Base-by-base conservation (phyloP, 305 asterid genomes). In the Nicotiana rustica region DNA sequence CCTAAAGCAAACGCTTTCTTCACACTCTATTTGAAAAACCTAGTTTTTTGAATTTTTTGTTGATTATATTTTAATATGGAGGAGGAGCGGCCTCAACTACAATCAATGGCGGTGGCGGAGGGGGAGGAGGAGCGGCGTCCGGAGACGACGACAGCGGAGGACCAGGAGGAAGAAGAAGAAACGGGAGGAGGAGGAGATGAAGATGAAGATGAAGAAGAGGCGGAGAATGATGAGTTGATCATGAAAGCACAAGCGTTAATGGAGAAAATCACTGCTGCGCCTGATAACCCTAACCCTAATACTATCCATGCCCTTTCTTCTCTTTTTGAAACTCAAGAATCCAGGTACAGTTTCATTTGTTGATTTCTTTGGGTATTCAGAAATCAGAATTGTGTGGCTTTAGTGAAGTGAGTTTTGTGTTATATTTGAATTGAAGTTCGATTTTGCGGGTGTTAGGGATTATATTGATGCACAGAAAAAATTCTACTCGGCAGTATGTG, bases 261-360 rank as follows among this genome's bases (percentile, higher is more conserved):
- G 78, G 98, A 95, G 78, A 95, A 88, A 86, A 91, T 97, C 86
- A 94, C 94, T 67, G 89, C 96, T 68, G 87, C 79, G 82, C 86
- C 92, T 18, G 97, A 92, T 83, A 96, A 92, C 95, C 98, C 99
- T 87, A 93, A 88, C 87, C 91, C 98, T 56, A 86, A 85, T 69
- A 89, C 88, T 12, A 93, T 96, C 59, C 99, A 96, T 84, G 97
- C 97, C 60, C 93, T 96, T 78, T 82, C 98, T 82, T 92, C 97
- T 79, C 88, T 97, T 82, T 88, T 97, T 15, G 99, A 97, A 86
- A 78, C 95, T 41, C 89, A 97, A 82, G 99, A 93, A 86, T 85
- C 95, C 83, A 97, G 98, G 91, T 89, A 82, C 56, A 14, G 65
- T 76, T 76, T 21, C 62, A 14, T 25, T 25, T 75, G 9, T 75